phyloP scores from a whole-genome alignment of 768 basidiomycete genomes.

The Lepiota subincarnata region DNA sequence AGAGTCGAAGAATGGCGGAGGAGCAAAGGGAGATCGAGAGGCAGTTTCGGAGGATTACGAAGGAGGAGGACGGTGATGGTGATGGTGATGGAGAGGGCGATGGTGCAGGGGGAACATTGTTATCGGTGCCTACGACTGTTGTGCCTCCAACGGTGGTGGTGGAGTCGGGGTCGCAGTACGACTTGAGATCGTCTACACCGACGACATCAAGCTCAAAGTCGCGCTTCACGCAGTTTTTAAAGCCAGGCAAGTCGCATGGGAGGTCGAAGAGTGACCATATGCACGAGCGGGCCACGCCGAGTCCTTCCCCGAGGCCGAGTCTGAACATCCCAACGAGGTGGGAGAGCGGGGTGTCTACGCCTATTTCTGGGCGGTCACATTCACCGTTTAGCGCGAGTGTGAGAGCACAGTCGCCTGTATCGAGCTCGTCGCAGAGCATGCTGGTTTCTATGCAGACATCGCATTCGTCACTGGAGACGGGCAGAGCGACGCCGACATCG shows the following conservation, averaged over 20 bases:
- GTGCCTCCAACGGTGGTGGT: not conserved
- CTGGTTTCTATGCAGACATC: constrained; percentile 12
- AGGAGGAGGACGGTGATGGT: constrained; percentile 19
- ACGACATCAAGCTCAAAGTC: constrained; percentile 25
- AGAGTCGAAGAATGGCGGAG: constrained; percentile 15
- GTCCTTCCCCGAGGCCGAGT: constrained; percentile 25
- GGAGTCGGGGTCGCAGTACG: not conserved
- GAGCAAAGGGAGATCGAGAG: constrained; percentile 19
- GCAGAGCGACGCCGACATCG: constrained; percentile 3
- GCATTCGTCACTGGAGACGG: not conserved
- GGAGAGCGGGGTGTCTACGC: constrained; percentile 21
- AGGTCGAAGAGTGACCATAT: constrained; percentile 38
- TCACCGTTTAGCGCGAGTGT: constrained; percentile 4
- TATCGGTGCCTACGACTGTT: not conserved
- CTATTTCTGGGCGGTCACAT: constrained; percentile 12
- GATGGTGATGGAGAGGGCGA: constrained; percentile 14
- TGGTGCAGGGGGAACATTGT: not conserved
- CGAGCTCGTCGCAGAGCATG: constrained; percentile 6
- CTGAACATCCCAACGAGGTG: constrained; percentile 26
- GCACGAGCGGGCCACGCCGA: constrained; percentile 14
- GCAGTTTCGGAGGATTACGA: constrained; percentile 18
- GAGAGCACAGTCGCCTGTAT: constrained; percentile 7
- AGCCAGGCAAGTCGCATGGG: constrained; percentile 34
- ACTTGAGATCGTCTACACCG: not conserved
- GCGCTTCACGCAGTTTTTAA: constrained; percentile 40